Evolutionary conservation across 257 asterid genomes (phyloP), one percentile per base, ranked within the genome.

Genomic region (Fraxinus anomala): DNA sequence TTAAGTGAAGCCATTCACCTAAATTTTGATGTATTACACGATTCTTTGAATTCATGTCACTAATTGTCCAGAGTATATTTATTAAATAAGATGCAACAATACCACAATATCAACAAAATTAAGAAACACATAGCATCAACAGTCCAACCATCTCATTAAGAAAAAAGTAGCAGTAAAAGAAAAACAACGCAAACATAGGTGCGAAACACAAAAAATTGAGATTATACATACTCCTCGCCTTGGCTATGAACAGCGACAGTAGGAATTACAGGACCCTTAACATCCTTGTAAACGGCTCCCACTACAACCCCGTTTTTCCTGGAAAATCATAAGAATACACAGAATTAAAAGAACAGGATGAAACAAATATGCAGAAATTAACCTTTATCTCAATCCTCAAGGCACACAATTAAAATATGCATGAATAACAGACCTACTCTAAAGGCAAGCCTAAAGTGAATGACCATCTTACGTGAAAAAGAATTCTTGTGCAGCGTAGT

Each of bases 211-310:
- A 76, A 37, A 73, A 49, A 2, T 40, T 70, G 59, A 39, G 26
- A 49, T 74, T 76, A 72, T 76, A 84, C 98, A 79, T 96, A 96
- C 99, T 89, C 97, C 87, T 96, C 99, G 88, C 87, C 83, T 83
- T 88, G 98, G 92, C 99, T 93, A 83, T 93, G 98, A 77, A 96
- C 98, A 51, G 98, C 92, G 79, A 96, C 90, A n/a, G 99, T 96
- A 24, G 99, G 98, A 85, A 81, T 89, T 78, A 93, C 80, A 44
- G 93, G 92, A 82, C 94, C 97, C 83, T 89, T 91, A 83, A 93
- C 88, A 73, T 96, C 99, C 92, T 92, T 93, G 83, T 67, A 75
- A 78, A 87, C 91, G 23, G 89, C 73, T 81, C 98, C 99, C 76
- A 96, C 89, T 77, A 96, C 37, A 31, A 78, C 84, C 33, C 98